Conservation (phyloP, 2,329 filamentous ascomycete genomes). For the Cladosporium austrohemisphaericum region DNA sequence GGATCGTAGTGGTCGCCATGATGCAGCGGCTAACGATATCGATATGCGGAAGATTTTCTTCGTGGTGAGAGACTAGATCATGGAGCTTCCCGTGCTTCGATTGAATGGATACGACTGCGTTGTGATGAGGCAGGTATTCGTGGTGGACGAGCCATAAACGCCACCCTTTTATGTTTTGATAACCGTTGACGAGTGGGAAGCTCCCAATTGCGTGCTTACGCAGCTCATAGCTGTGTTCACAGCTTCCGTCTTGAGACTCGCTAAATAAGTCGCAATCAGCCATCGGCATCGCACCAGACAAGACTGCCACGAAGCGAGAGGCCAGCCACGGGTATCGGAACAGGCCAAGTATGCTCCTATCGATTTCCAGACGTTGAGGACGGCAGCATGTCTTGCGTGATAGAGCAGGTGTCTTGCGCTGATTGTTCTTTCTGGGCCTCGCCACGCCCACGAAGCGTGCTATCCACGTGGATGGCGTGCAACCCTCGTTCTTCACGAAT, state of each 20-base stretch:
- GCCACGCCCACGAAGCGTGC: background rate
- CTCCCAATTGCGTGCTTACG: constrained; percentile 8
- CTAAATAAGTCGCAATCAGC: constrained; percentile 3
- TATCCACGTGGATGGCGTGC: background rate
- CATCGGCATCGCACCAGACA: background rate
- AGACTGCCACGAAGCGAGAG: background rate
- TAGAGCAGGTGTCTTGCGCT: no score
- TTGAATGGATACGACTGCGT: background rate
- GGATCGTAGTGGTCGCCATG: constrained; percentile 12
- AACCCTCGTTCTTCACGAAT: background rate
- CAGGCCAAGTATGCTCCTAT: no score
- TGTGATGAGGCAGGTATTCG: no score
- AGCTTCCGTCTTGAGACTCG: background rate
- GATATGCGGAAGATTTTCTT: no score
- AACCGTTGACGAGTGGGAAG: constrained; percentile 4
- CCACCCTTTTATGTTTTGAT: no score
- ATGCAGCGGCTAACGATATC: background rate
- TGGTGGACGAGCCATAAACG: no score
- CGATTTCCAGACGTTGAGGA: background rate
- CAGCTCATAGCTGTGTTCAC: background rate
- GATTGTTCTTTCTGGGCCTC: no score
- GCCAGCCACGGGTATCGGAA: no score
- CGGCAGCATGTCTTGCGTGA: constrained; percentile 2
- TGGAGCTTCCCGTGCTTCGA: no score
- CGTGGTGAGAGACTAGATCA: no score